phyloP scores from a whole-genome alignment of 2,329 filamentous ascomycete species.

The Cladosporium sp. region DNA sequence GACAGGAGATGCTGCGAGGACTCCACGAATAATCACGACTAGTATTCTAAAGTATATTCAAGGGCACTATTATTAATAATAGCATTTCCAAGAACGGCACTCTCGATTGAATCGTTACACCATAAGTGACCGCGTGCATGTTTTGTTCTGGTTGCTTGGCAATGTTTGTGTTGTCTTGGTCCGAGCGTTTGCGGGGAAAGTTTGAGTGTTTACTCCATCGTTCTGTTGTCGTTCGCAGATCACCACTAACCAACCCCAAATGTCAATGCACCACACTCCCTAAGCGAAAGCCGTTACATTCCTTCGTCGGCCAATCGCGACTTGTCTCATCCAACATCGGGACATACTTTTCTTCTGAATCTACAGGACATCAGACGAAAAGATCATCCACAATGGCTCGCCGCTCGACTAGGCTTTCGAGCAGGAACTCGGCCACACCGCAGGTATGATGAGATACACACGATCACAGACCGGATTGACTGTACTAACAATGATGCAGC shows the following conservation, averaged over 20 bases:
- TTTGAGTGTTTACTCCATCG: background rate
- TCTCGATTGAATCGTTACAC: too few relatives aligned
- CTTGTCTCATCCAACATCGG: conserved; percentile 1
- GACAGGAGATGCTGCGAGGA: background rate
- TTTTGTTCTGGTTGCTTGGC: too few relatives aligned
- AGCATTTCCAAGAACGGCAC: too few relatives aligned
- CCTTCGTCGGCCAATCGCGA: background rate
- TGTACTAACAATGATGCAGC: conserved; percentile 11
- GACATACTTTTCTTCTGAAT: background rate
- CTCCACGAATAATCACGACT: background rate
- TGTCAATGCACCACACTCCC: conserved; percentile 7
- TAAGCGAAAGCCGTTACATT: background rate
- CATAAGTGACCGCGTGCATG: too few relatives aligned
- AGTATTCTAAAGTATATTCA: background rate
- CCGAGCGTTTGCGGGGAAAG: background rate
- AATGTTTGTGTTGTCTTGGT: too few relatives aligned
- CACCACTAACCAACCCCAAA: background rate
- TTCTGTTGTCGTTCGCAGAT: background rate
- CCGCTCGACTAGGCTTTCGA: conserved; percentile 12
- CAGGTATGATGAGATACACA: conserved; percentile 15
- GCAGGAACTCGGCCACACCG: conserved; percentile 15
- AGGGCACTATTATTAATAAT: background rate
- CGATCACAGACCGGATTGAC: background rate
- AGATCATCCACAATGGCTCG: conserved; percentile 10
- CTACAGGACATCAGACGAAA: background rate